Evolutionary conservation across 225 moss, liverwort and hornwort species (phyloP), one percentile per base, ranked within the genome.

Genomic region (Thuidium tamariscinum): DNA sequence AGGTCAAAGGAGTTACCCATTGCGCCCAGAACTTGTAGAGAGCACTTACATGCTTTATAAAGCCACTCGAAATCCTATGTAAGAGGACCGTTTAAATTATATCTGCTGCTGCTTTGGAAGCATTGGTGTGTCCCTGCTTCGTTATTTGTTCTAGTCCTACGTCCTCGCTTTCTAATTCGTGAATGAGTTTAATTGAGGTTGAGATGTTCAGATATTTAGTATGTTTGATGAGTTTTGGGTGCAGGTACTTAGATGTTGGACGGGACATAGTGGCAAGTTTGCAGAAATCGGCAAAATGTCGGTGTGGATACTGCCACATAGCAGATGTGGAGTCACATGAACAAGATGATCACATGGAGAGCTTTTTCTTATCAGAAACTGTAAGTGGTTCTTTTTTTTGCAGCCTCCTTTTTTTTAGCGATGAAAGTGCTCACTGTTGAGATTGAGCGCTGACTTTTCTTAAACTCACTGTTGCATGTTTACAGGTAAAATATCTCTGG

Each of bases 331-430:
- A 98, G 89, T 92, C 98, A 36, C 98, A 96, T 85, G 89, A 84
- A 77, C 95, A 98, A 87, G 98, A 94, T 77, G 98, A 98, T 89
- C 97, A 96, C 73, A 98, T 98, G 98, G 98, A 98, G 91, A 98
- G 98, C 82, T 97, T 97, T 81, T 98, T 98, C 88, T 93, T 98
- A 63, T 95, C 98, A 60, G 98, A 98, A 91, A 98, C 98, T 87
- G 96, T 96, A 89, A 71, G 94, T 82, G 75, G 19, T 81, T 87
- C 88, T 83, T 57, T 54, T 41, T 65, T 83, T 82, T 68, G 34
- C 87, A 74, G 68, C 52, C 55, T 75, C 42, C 29, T 2, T 39
- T 52, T 39, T 65, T 21, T 81, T 29, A 25, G 52, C 20, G 46
- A 34, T 74, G 22, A 27, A 32, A 41, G 46, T 85, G 73, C 73